Evolutionary conservation across 2,329 filamentous ascomycete species (phyloP).

Genomic region (Trichoderma simmonsii): DNA sequence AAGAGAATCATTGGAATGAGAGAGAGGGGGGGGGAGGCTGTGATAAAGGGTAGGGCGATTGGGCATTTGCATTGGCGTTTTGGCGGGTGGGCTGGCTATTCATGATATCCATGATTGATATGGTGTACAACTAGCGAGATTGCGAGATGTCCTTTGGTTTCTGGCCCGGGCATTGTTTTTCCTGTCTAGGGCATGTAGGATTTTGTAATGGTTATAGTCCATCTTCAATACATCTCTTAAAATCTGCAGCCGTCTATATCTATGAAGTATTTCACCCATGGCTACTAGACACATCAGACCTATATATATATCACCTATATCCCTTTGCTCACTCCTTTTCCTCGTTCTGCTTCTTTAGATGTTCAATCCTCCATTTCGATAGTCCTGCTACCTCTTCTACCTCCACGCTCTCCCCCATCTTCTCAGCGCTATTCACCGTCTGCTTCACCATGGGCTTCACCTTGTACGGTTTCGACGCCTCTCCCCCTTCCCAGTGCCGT

Average conservation of each 20-base stretch:
- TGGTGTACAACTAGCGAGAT: constrained; percentile 5
- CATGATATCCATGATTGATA: constrained; percentile 10
- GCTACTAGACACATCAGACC: neutral
- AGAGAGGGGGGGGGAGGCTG: neutral
- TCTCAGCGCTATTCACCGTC: constrained; percentile 27
- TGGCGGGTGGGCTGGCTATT: neutral
- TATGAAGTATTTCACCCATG: neutral
- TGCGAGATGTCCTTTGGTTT: constrained; percentile 4
- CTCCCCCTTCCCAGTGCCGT: constrained; percentile 61
- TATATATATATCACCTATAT: neutral
- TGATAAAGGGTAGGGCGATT: neutral
- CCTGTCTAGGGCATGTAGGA: constrained; percentile 8
- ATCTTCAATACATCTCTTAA: neutral
- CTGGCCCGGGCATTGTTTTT: neutral
- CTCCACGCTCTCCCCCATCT: constrained; percentile 35
- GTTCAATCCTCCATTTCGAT: constrained; percentile 37
- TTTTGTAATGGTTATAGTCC: neutral
- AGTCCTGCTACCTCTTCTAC: constrained; percentile 39
- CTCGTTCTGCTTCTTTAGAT: constrained; percentile 30
- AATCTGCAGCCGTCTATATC: neutral
- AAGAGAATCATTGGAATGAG: neutral
- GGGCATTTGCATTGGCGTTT: constrained; percentile 19
- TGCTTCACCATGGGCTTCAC: constrained; percentile 8
- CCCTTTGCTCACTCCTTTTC: neutral
- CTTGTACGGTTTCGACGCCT: constrained; percentile 25